A percentile compares a stretch with the other conserved stretches of the same genome.
phyloP scores from a whole-genome alignment of 2,329 filamentous ascomycete species.

The Alternaria triticina region DNA sequence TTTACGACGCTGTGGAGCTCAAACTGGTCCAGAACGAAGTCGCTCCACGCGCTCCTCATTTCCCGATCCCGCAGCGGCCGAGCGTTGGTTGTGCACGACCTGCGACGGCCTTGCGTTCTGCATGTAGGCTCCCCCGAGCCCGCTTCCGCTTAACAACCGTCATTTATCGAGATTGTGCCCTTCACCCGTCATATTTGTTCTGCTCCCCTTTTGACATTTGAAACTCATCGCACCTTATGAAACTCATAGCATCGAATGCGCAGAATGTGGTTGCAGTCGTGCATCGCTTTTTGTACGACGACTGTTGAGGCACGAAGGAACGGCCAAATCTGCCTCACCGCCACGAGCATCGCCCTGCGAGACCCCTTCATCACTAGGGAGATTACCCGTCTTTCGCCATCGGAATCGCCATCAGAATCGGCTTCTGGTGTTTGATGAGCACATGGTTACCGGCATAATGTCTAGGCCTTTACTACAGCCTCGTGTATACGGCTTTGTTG shows the following conservation, averaged over 20 bases:
- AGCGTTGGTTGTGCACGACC: slow-evolving; percentile 33
- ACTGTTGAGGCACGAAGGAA: slow-evolving; percentile 17
- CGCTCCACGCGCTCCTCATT: slow-evolving; percentile 36
- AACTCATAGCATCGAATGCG: slow-evolving; percentile 1
- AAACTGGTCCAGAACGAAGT: slow-evolving; percentile 23
- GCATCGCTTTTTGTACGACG: slow-evolving; percentile 2
- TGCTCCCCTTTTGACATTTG: slow-evolving; percentile 9
- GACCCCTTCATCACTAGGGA: slow-evolving; percentile 21
- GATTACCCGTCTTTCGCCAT: slow-evolving; percentile 8
- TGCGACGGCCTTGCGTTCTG: slow-evolving; percentile 22
- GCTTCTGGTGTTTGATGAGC: slow-evolving; percentile 1
- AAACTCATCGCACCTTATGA: not conserved
- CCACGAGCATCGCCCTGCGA: slow-evolving; percentile 13
- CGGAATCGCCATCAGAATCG: not conserved
- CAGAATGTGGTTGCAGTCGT: not conserved
- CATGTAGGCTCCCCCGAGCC: slow-evolving; percentile 18
- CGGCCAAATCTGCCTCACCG: slow-evolving; percentile 13
- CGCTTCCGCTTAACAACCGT: slow-evolving; percentile 9
- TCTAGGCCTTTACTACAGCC: not conserved
- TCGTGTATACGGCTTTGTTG: not conserved
- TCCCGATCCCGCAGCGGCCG: slow-evolving; percentile 38
- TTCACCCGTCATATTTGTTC: slow-evolving; percentile 5
- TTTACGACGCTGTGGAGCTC: slow-evolving; percentile 20
- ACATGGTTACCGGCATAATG: slow-evolving; percentile 8
- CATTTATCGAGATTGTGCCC: slow-evolving; percentile 25